Evolutionary conservation across 2,329 filamentous ascomycete genomes (phyloP).

Genomic region (Gnomoniopsis smithogilvyi): DNA sequence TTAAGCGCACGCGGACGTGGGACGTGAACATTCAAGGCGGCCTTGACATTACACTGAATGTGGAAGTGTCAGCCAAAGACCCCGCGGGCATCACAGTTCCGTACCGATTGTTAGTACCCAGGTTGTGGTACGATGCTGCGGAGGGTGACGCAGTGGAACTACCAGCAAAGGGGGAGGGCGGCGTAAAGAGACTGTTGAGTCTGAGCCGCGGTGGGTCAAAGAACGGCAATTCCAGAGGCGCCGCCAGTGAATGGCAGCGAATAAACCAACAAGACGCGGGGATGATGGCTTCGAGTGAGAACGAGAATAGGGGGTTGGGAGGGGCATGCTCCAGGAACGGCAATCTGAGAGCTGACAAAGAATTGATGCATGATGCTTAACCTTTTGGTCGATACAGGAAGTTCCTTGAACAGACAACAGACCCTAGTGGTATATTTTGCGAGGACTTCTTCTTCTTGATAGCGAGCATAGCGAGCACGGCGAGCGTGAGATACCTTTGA

Average conservation of each 20-base stretch:
- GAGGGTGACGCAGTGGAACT: constrained; percentile 20
- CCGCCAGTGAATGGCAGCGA: not conserved
- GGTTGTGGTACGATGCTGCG: constrained; percentile 58
- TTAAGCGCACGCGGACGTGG: constrained; percentile 47
- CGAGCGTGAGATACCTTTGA: not conserved
- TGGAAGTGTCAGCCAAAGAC: constrained; percentile 83
- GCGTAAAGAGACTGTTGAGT: constrained; percentile 16
- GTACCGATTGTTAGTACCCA: constrained; percentile 83
- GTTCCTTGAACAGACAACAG: too few species aligned
- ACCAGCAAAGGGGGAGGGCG: constrained; percentile 5
- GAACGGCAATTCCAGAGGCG: constrained; percentile 10
- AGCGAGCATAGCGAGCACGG: not conserved
- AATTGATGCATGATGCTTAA: not conserved
- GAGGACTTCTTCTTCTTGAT: not conserved
- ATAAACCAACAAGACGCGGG: not conserved
- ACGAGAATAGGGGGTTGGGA: not conserved
- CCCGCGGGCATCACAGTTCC: constrained; percentile 84
- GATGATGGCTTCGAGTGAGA: not conserved
- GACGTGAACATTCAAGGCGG: constrained; percentile 78
- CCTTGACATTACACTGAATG: constrained; percentile 82
- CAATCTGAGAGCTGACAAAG: constrained; percentile 1
- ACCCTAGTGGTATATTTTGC: not conserved
- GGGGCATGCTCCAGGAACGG: constrained; percentile 12
- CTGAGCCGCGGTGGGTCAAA: constrained; percentile 10
- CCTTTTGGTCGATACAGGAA: not conserved